These are phyloP conservation scores for Oryza coarctata DNA, from an alignment of 176 grass and related monocot species.

Conservation along the genomic window DNA sequence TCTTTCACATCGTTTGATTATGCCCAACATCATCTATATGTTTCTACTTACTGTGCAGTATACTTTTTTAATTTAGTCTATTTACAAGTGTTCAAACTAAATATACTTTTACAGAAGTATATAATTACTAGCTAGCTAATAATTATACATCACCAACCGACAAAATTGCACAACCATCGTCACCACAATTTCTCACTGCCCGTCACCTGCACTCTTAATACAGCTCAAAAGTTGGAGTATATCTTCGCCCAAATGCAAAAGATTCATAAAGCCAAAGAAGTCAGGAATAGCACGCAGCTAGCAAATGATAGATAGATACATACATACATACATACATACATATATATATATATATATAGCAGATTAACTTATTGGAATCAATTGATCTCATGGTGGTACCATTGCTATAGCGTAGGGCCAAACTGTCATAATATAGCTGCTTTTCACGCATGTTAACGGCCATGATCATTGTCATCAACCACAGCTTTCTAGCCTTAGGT, in stretches of 20 bases:
- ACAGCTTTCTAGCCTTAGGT: neutral
- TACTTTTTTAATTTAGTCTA: no score
- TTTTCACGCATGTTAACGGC: conserved; percentile 39
- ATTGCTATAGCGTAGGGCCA: neutral
- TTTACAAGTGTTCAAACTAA: no score
- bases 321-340: no score
- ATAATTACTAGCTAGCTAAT: no score
- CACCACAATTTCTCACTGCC: neutral
- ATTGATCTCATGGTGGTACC: neutral
- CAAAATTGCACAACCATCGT: no score
- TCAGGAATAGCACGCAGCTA: neutral
- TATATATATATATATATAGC: no score
- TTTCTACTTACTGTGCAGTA: no score
- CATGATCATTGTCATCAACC: conserved; percentile 22
- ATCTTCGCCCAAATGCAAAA: neutral
- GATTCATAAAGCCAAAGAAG: neutral
- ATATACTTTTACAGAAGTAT: no score
- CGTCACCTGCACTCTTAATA: neutral
- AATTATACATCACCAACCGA: no score
- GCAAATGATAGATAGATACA: neutral
- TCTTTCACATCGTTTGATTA: no score
- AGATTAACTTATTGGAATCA: conserved; percentile 13
- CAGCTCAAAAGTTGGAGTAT: neutral
- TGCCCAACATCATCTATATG: no score
- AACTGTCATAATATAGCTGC: neutral